Evolutionary conservation across 257 asterid genomes (phyloP).

Genomic region (Nicotiana benthamiana): DNA sequence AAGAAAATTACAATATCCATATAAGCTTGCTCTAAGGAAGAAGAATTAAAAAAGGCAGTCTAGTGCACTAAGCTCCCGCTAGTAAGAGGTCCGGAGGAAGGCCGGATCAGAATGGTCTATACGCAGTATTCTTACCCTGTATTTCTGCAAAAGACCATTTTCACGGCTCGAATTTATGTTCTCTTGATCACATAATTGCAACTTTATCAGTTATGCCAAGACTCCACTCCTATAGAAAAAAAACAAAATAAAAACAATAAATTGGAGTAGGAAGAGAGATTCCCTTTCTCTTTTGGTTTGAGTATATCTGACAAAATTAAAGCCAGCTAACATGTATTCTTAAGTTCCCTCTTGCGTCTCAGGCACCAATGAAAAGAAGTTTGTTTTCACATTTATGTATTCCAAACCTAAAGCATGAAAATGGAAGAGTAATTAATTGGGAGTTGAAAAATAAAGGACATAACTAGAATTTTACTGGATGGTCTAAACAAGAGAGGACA

Average conservation of each 20-base stretch:
- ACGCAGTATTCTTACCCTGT: fast-evolving
- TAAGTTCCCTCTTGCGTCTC: too few relatives aligned
- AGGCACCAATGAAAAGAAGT: too few relatives aligned
- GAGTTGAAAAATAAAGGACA: background rate
- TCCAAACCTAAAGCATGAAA: background rate
- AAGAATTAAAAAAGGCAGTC: too few relatives aligned
- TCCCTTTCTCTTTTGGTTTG: background rate
- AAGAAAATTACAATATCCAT: too few relatives aligned
- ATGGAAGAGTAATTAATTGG: background rate
- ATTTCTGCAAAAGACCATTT: too few relatives aligned
- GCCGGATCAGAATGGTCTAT: too few relatives aligned
- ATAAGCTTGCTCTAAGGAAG: too few relatives aligned
- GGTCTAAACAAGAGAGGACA: background rate
- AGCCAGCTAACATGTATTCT: background rate
- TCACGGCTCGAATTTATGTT: too few relatives aligned
- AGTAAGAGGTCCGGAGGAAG: too few relatives aligned
- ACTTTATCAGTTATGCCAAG: too few relatives aligned
- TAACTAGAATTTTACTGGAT: background rate
- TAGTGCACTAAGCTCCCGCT: too few relatives aligned
- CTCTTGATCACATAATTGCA: too few relatives aligned
- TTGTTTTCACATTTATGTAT: background rate
- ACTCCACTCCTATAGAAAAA: background rate
- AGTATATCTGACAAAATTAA: background rate
- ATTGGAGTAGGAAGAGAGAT: background rate
- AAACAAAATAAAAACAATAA: background rate